These are phyloP conservation scores for Aspergillus saccharolyticus DNA, from an alignment of 495 filamentous ascomycete genomes.

Conservation along the genomic window DNA sequence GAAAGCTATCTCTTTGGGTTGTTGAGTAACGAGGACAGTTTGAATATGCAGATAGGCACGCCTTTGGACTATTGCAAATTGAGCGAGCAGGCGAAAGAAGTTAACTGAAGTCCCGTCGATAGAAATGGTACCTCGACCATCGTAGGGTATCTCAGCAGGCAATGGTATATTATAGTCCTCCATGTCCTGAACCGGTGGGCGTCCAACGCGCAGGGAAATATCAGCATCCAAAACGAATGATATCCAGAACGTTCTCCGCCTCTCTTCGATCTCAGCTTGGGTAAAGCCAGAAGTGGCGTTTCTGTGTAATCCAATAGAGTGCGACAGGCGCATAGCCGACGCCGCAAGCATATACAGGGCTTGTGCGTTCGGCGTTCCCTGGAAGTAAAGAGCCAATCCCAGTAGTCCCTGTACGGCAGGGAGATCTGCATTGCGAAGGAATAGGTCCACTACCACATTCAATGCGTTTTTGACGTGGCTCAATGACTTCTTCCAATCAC, in stretches of 20 bases:
- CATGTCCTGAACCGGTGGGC: conserved; percentile 15
- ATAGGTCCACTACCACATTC: conserved; percentile 16
- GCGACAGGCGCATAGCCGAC: conserved; percentile 17
- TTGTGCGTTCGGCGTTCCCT: conserved; percentile 22
- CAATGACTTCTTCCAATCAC: too few species aligned
- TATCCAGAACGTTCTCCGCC: conserved; percentile 21
- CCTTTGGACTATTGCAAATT: conserved; percentile 17
- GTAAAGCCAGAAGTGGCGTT: conserved; percentile 8
- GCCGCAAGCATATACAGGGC: conserved; percentile 19
- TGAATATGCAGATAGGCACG: too few species aligned
- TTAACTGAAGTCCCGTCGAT: too few species aligned
- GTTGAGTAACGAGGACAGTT: too few species aligned
- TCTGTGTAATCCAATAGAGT: conserved; percentile 22
- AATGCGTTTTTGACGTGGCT: conserved; percentile 20
- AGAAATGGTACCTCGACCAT: conserved; percentile 14
- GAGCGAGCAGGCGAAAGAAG: too few species aligned
- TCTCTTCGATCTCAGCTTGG: conserved; percentile 13
- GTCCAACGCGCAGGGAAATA: conserved; percentile 15
- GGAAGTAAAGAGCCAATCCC: conserved; percentile 20
- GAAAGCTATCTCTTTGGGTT: too few species aligned
- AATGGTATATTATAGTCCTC: conserved; percentile 17
- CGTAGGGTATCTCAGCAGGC: conserved; percentile 6
- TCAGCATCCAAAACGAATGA: conserved; percentile 23
- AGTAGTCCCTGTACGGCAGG: conserved; percentile 18
- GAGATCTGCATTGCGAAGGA: conserved; percentile 18